A percentile compares a stretch with the other conserved stretches of the same genome.
These are phyloP conservation scores for Raffaelea ambrosiae DNA, from an alignment of 2,329 filamentous ascomycete species.

Conservation along the genomic window DNA sequence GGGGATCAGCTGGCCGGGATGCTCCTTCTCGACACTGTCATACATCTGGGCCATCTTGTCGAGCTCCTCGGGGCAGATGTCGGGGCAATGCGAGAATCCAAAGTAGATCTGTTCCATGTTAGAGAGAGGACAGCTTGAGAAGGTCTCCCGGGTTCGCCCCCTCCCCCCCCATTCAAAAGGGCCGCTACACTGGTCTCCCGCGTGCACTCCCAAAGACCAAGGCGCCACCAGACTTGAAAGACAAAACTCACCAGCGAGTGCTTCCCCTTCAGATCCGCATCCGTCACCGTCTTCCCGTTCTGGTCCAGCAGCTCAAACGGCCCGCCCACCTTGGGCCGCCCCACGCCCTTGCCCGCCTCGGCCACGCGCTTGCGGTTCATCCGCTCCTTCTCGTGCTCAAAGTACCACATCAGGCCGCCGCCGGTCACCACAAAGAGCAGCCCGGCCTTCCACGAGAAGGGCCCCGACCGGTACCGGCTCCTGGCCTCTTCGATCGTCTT, in stretches of 20 bases:
- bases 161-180: too few relatives aligned
- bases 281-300: conserved; percentile 67
- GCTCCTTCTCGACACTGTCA: conserved; percentile 54
- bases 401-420: conserved; percentile 75
- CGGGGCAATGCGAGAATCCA: conserved; percentile 95
- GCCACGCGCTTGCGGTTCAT: conserved; percentile 84
- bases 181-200: too few relatives aligned
- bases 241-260: conserved; percentile 63
- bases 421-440: conserved; percentile 76
- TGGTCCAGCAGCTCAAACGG: conserved; percentile 77
- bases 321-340: conserved; percentile 87
- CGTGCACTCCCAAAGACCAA: too few relatives aligned
- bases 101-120: conserved; percentile 68
- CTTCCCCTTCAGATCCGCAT: conserved; percentile 75
- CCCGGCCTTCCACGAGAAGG: conserved; percentile 90
- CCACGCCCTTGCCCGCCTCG: conserved; percentile 87
- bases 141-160: too few relatives aligned
- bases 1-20: conserved; percentile 52
- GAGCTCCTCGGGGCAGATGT: conserved; percentile 97
- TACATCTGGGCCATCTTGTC: conserved; percentile 99
- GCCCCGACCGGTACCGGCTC: conserved; percentile 54
- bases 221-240: too few relatives aligned
- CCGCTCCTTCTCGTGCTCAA: conserved; percentile 85
- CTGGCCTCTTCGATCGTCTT: conserved; percentile 53
- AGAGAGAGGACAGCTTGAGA: background rate